Base-by-base conservation (phyloP, 257 asterid species). In the Plantago major region DNA sequence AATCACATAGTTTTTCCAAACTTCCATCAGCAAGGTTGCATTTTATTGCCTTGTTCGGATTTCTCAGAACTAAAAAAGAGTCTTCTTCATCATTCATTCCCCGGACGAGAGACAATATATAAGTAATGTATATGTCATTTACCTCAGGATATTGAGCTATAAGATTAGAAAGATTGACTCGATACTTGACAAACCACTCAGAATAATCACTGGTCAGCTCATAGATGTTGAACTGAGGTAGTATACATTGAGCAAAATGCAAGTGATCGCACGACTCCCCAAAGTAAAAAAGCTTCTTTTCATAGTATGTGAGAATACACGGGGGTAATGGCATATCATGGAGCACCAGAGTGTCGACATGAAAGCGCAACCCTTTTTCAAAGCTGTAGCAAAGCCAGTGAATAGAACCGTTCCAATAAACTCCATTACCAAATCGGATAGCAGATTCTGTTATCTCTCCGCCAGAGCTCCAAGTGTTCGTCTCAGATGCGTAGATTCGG, bases 191-290 rank as follows among this genome's bases (percentile, higher is more conserved):
- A 18, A 64, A 64, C 78, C 78, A 68, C 10, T 54, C 71, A 1
- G 75, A 68, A 19, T 64, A 69, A 47, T 69, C 79, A 16, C 43
- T 60, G 17, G 30, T 42, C 72, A 69, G 47, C 62, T 74, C 75
- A 48, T 65, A 69, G 7, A 60, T 47, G 43, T 42, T 55, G 13
- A 74, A 65, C 22, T 16, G 52, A 9, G 56, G 55, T 1, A 51
- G 11, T 9, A 14, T 42, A 3, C 12, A 46, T 18, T 62, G 64
- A 62, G 65, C 62, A 11, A 60, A 44, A 49, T 72, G 72, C n/a
- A 76, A 22, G 55, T 68, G 75, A 38, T 33, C 73, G n/a, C 61
- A 49, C 5, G 81, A 76, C 64, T 64, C 75, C 10, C 78, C 75
- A 8, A 68, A 68, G 60, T 68, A n/a, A n/a, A n/a, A n/a, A n/a